Evolutionary conservation across 257 asterid species (phyloP), one percentile per base, ranked within the genome.

Genomic region (Thymus mandschuricus): DNA sequence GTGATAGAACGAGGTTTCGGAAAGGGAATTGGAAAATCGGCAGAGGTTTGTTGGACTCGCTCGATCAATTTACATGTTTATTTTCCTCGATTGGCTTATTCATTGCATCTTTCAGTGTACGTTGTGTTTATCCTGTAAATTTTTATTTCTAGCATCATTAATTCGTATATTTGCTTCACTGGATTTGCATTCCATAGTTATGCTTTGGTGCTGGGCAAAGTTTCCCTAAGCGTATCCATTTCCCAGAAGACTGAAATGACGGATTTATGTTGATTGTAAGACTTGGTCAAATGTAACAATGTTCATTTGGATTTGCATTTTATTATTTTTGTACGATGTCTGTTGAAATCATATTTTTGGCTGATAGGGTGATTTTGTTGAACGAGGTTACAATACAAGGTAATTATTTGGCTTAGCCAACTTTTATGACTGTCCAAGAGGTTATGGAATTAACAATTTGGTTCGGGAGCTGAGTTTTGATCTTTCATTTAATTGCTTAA

Each of bases 231-330:
- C 79, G 82, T 83, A 74, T 81, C 86, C 83, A 74, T 83, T 81
- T 82, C 80, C 88, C 85, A 75, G 97, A 88, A 83, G 95, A 75
- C 86, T 76, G 89, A 84, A 86, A 84, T 80, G 89, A 83, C 88
- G 97, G 88, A 86, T 79, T 82, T 86, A 84, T 79, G 51, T 81
- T 82, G 91, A 88, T 90, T 81, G 96, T 92, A 88, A 92, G 96
- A 89, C 71, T 79, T 83, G 77, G 82, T 81, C 80, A 80, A 64
- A 74, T 75, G 86, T 66, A 70, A 75, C 60, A 9, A 80, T 33
- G 45, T 59, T 75, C 58, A 67, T 75, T 78, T 70, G 84, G 64
- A n/a, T n/a, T 41, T 38, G 77, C 64, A 64, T n/a, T n/a, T 64
- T 72, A 60, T 66, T 59, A 69, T 67, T 68, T 78, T 29, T 67